Conservation (phyloP, 2,329 filamentous ascomycete genomes). For the Phyllosticta citribraziliensis region DNA sequence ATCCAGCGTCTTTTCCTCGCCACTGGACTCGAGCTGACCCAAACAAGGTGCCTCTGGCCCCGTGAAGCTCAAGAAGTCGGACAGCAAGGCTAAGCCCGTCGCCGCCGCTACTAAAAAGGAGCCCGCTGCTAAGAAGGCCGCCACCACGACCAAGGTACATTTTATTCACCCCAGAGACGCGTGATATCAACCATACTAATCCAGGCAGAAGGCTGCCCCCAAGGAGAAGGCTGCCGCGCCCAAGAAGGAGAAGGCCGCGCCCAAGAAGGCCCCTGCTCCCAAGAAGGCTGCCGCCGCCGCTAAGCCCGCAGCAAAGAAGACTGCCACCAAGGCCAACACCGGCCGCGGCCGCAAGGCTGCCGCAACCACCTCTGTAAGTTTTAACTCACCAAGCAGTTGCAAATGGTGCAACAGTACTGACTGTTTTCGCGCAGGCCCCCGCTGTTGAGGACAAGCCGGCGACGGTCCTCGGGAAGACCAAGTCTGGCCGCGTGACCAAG, state of each 20-base stretch:
- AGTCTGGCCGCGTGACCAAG: constrained; percentile 79
- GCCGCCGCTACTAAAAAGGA: constrained; percentile 23
- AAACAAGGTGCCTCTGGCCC: constrained; percentile 66
- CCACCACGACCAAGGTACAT: constrained; percentile 11
- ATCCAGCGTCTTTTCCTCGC: constrained; percentile 8
- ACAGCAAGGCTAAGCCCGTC: constrained; percentile 25
- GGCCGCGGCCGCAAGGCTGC: constrained; percentile 35
- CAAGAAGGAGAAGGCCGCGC: constrained; percentile 22
- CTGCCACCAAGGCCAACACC: constrained; percentile 35
- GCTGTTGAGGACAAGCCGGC: constrained; percentile 58
- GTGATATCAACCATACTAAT: not conserved
- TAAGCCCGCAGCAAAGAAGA: constrained; percentile 25
- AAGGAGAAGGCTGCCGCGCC: constrained; percentile 32
- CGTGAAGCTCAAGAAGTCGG: constrained; percentile 87
- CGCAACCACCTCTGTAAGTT: constrained; percentile 16
- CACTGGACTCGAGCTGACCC: not conserved
- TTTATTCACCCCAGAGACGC: not conserved
- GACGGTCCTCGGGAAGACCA: constrained; percentile 67
- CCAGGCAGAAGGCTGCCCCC: constrained; percentile 16
- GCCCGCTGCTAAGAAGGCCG: constrained; percentile 10
- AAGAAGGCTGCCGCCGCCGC: constrained; percentile 39
- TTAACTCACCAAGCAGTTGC: not conserved
- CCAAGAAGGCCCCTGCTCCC: constrained; percentile 24
- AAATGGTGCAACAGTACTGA: not conserved
- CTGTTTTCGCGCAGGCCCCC: constrained; percentile 35